A percentile compares a stretch with the other conserved stretches of the same genome.
phyloP scores from a whole-genome alignment of 352 stramenopile genomes.

The Peronospora belbahrii region DNA sequence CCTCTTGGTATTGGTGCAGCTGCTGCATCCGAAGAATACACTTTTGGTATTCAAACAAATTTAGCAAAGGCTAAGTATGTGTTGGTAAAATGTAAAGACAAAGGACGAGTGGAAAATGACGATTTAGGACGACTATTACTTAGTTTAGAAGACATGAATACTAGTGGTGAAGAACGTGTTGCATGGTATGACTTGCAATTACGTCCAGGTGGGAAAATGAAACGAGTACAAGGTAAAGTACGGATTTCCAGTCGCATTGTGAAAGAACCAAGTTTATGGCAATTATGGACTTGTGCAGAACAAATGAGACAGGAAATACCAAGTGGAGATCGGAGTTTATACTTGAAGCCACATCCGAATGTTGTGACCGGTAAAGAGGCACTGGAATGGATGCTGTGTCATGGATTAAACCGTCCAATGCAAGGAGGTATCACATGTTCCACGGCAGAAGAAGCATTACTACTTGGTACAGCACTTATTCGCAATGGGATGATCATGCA shows the following conservation, averaged over 20 bases:
- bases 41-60: slow-evolving; percentile 76
- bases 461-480: slow-evolving; percentile 66
- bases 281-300: slow-evolving; percentile 78
- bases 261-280: slow-evolving; percentile 71
- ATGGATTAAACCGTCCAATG: slow-evolving; percentile 80
- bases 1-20: slow-evolving; percentile 79
- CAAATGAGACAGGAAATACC: slow-evolving; percentile 77
- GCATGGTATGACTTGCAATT: slow-evolving; percentile 84
- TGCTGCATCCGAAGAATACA: slow-evolving; percentile 79
- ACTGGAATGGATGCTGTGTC: slow-evolving; percentile 80
- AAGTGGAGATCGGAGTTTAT: slow-evolving; percentile 64
- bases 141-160: slow-evolving; percentile 79
- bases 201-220: slow-evolving; percentile 75
- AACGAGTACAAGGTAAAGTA: slow-evolving; percentile 77
- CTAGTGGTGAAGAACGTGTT: slow-evolving; percentile 69
- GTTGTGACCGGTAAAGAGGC: slow-evolving; percentile 78
- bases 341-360: slow-evolving; percentile 73
- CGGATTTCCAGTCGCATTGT: slow-evolving; percentile 80
- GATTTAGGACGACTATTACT: slow-evolving; percentile 73
- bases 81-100: slow-evolving; percentile 85
- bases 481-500: slow-evolving; percentile 64
- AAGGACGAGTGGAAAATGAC: slow-evolving; percentile 75
- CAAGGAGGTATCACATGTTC: slow-evolving; percentile 78
- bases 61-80: slow-evolving; percentile 71
- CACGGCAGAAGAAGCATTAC: slow-evolving; percentile 69